A percentile compares a stretch with the other conserved stretches of the same genome.
Conservation (phyloP, 139 green algal genomes). For the Chlamydomonas incerta region DNA sequence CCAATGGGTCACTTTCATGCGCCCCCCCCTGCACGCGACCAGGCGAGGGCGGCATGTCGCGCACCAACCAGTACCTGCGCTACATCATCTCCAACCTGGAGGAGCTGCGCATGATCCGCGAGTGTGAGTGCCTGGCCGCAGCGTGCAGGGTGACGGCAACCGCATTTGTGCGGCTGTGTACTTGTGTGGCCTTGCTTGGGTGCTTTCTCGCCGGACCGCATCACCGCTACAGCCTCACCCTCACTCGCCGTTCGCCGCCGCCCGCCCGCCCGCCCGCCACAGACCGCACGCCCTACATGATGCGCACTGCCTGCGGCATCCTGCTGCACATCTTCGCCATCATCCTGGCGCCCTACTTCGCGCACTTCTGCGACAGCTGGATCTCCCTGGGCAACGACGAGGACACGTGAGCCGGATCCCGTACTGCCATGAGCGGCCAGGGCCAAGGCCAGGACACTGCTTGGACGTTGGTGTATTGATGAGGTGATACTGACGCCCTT, state of each 20-base stretch:
- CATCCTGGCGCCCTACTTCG: constrained; percentile 55
- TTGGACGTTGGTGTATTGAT: no score
- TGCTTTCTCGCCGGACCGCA: no score
- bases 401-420: constrained; percentile 29
- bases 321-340: constrained; percentile 65
- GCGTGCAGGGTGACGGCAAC: no score
- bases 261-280: no score
- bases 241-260: no score
- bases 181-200: no score
- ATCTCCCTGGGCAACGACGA: constrained; percentile 24
- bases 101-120: constrained; percentile 38
- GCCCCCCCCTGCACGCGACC: background rate
- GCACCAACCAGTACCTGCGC: constrained; percentile 67
- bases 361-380: constrained; percentile 58
- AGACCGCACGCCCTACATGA: constrained; percentile 55
- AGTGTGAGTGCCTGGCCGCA: background rate
- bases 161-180: no score
- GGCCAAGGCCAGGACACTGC: no score
- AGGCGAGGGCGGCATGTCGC: constrained; percentile 61
- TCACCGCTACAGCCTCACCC: no score
- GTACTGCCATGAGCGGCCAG: no score
- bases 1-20: background rate
- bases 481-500: no score
- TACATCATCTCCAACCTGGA: constrained; percentile 57
- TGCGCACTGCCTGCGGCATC: constrained; percentile 55